These are phyloP conservation scores for Sicyos edulis DNA, from an alignment of 306 rosid genomes.

Conservation along the genomic window DNA sequence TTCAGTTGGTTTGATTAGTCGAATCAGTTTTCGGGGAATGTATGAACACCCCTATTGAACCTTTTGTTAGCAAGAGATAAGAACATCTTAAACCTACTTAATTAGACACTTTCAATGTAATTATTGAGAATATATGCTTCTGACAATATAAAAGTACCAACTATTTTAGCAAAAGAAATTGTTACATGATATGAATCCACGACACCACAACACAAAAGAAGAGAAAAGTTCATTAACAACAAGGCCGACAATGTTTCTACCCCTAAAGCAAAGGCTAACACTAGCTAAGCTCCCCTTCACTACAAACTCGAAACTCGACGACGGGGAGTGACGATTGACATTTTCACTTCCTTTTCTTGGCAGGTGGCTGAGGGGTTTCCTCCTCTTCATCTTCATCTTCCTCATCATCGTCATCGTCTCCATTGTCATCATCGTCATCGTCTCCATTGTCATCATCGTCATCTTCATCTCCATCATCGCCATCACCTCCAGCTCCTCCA, in stretches of 20 bases:
- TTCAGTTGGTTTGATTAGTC: no score
- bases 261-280: slow-evolving; percentile 22
- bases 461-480: slow-evolving; percentile 31
- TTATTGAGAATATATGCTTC: no score
- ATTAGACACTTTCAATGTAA: no score
- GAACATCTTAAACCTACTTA: no score
- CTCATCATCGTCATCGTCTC: slow-evolving; percentile 39
- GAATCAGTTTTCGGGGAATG: no score
- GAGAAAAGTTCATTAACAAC: slow-evolving; percentile 23
- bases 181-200: slow-evolving; percentile 15
- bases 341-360: slow-evolving; percentile 75
- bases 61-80: no score
- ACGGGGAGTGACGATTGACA: neutral
- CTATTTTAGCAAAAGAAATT: slow-evolving; percentile 11
- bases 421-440: slow-evolving; percentile 19
- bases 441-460: slow-evolving; percentile 23
- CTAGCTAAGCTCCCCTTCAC: slow-evolving; percentile 30
- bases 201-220: neutral
- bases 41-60: no score
- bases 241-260: slow-evolving; percentile 24
- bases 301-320: slow-evolving; percentile 5
- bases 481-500: slow-evolving; percentile 52
- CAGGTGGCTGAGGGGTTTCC: slow-evolving; percentile 60
- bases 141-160: neutral
- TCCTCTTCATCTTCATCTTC: slow-evolving; percentile 40